Percentiles rank a stretch among this genome's conserved stretches.
These are phyloP conservation scores for Salvia rosmarinus DNA, from an alignment of 257 asterid genomes.

Conservation along the genomic window DNA sequence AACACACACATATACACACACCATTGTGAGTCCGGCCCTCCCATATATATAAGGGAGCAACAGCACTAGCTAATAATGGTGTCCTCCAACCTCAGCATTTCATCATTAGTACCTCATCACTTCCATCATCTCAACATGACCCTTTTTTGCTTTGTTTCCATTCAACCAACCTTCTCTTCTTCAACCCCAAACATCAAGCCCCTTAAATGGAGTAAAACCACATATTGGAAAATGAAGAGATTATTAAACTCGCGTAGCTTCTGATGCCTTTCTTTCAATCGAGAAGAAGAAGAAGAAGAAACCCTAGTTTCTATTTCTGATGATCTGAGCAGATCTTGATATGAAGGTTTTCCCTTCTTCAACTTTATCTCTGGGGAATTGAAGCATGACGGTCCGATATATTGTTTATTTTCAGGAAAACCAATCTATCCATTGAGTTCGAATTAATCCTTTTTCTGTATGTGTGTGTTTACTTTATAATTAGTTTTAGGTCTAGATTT, in stretches of 20 bases:
- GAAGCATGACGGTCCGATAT: constrained; percentile 76
- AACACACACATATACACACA: too few relatives aligned
- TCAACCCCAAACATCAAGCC: constrained; percentile 34
- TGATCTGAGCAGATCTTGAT: constrained; percentile 14
- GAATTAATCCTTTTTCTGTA: background rate
- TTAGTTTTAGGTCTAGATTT: constrained; percentile 18
- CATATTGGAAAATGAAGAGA: constrained; percentile 34
- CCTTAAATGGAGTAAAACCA: constrained; percentile 40
- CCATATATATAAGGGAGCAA: constrained; percentile 17
- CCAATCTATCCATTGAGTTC: constrained; percentile 7
- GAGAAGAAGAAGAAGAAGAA: constrained; percentile 38
- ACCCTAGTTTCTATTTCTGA: constrained; percentile 48
- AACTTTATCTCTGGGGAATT: constrained; percentile 53
- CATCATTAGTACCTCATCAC: constrained; percentile 67
- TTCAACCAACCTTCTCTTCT: constrained; percentile 37
- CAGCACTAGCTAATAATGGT: constrained; percentile 53
- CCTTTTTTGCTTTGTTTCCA: constrained; percentile 38
- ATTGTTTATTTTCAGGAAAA: constrained; percentile 33
- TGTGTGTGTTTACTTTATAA: background rate
- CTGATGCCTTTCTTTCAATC: constrained; percentile 28
- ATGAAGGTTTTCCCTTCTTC: constrained; percentile 43
- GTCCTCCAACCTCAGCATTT: constrained; percentile 52
- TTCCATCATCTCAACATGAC: constrained; percentile 54
- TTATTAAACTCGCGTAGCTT: background rate
- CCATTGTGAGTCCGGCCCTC: too few relatives aligned